A percentile compares a stretch with the other conserved stretches of the same genome.
phyloP scores from a whole-genome alignment of 208 protist genomes.

The Leishmania tropica region DNA sequence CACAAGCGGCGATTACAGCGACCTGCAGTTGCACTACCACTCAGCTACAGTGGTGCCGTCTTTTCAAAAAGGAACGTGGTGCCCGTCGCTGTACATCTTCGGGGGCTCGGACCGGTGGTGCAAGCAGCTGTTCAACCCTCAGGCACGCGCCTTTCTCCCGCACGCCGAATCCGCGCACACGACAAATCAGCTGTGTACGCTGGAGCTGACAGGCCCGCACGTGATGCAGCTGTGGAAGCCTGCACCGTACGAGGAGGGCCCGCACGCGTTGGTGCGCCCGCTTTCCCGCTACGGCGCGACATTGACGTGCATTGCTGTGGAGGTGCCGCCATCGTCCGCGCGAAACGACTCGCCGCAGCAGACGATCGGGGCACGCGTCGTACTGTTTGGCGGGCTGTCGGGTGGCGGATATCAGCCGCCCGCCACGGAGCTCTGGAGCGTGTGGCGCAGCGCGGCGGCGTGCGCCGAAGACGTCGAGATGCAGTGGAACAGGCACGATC shows the following conservation, averaged over 20 bases:
- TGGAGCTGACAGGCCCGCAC: constrained; percentile 57
- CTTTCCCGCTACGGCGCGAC: constrained; percentile 54
- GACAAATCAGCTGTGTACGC: constrained; percentile 17
- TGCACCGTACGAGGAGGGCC: constrained; percentile 51
- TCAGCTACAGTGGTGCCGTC: constrained; percentile 29
- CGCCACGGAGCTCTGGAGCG: constrained; percentile 40
- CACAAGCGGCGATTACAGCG: constrained; percentile 33
- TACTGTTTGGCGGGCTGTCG: constrained; percentile 31
- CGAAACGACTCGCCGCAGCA: background rate
- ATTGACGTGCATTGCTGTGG: constrained; percentile 30
- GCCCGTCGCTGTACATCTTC: constrained; percentile 40
- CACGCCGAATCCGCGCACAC: constrained; percentile 24
- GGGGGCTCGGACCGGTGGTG: constrained; percentile 47
- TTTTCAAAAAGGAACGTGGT: constrained; percentile 20
- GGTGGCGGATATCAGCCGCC: constrained; percentile 31
- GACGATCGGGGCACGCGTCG: constrained; percentile 18
- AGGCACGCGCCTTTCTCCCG: constrained; percentile 44
- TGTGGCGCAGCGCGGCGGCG: constrained; percentile 24
- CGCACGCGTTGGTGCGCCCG: constrained; percentile 53
- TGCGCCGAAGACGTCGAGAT: constrained; percentile 12
- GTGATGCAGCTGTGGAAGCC: constrained; percentile 31
- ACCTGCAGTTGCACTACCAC: constrained; percentile 67
- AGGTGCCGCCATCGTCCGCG: background rate
- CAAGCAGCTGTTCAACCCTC: constrained; percentile 32
- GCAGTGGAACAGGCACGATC: constrained; percentile 31